These are phyloP conservation scores for Cryptosporidium tyzzeri DNA, from an alignment of 169 alveolate genomes.

Conservation along the genomic window DNA sequence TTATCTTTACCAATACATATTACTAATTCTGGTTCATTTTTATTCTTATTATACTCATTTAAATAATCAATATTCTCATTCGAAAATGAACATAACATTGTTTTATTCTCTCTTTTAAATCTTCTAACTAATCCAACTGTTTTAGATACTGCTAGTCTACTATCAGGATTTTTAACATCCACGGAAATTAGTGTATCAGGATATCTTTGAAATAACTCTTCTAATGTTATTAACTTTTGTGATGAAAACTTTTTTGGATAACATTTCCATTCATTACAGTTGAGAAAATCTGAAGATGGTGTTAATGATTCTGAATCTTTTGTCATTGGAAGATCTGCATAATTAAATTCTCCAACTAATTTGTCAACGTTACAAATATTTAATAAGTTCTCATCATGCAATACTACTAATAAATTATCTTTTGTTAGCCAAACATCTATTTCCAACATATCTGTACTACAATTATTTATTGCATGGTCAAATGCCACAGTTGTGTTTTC, in stretches of 20 bases:
- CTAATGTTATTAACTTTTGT: constrained; percentile 43
- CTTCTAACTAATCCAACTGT: constrained; percentile 45
- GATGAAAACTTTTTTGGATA: constrained; percentile 14
- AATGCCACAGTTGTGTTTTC: constrained; percentile 78
- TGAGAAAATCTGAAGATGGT: constrained; percentile 64
- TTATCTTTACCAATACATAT: constrained; percentile 35
- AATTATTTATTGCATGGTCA: constrained; percentile 65
- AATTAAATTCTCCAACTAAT: constrained; percentile 17
- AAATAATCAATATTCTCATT: constrained; percentile 28
- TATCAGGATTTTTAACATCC: constrained; percentile 67
- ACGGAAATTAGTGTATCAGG: constrained; percentile 44
- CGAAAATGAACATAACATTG: constrained; percentile 60
- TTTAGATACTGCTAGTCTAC: constrained; percentile 13
- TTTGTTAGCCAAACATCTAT: constrained; percentile 79
- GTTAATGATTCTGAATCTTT: constrained; percentile 34
- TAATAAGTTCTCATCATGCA: constrained; percentile 75
- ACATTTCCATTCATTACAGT: constrained; percentile 18
- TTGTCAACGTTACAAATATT: constrained; percentile 64
- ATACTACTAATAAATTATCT: constrained; percentile 73
- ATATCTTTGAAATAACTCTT: constrained; percentile 54
- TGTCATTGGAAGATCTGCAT: constrained; percentile 49
- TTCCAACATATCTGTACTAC: constrained; percentile 78
- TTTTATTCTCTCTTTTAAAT: constrained; percentile 56
- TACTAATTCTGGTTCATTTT: constrained; percentile 7
- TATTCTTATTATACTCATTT: constrained; percentile 15